phyloP scores from a whole-genome alignment of 805 yeast species.

The Candida alai region DNA sequence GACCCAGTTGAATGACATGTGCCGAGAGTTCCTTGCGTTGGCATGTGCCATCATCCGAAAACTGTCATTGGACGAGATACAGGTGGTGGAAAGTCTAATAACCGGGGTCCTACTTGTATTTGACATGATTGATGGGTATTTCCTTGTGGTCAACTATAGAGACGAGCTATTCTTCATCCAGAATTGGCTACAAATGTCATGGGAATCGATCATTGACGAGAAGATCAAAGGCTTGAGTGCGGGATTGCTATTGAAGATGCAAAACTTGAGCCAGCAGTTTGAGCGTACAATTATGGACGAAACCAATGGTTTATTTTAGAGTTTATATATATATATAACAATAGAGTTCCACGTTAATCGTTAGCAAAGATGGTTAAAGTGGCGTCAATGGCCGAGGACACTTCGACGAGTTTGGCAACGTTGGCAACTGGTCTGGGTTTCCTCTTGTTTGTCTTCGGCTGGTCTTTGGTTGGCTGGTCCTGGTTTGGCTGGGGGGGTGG shows the following conservation, averaged over 20 bases:
- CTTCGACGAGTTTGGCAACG: constrained; percentile 6
- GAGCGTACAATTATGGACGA: constrained; percentile 30
- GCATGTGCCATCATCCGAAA: constrained; percentile 18
- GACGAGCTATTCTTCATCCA: constrained; percentile 20
- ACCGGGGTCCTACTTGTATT: constrained; percentile 34
- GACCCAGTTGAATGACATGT: constrained; percentile 51
- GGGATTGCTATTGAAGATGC: constrained; percentile 32
- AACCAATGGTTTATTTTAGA: constrained; percentile 22
- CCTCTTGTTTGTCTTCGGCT: constrained; percentile 1
- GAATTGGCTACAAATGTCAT: constrained; percentile 23
- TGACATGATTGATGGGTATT: constrained; percentile 30
- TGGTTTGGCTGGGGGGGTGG: too few relatives aligned
- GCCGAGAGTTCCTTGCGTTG: constrained; percentile 46
- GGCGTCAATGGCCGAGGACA: constrained; percentile 7
- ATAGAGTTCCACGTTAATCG: neutral
- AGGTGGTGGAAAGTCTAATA: constrained; percentile 33
- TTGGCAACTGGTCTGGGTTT: neutral
- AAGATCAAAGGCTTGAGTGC: constrained; percentile 37
- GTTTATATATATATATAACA: neutral
- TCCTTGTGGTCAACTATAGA: constrained; percentile 18
- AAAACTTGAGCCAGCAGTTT: constrained; percentile 18
- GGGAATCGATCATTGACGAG: constrained; percentile 37
- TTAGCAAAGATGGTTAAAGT: constrained; percentile 4
- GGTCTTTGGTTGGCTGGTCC: neutral
- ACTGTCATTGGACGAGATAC: constrained; percentile 25